Evolutionary conservation across 495 filamentous ascomycete species (phyloP).

Genomic region (Penicillium chermesinum): DNA sequence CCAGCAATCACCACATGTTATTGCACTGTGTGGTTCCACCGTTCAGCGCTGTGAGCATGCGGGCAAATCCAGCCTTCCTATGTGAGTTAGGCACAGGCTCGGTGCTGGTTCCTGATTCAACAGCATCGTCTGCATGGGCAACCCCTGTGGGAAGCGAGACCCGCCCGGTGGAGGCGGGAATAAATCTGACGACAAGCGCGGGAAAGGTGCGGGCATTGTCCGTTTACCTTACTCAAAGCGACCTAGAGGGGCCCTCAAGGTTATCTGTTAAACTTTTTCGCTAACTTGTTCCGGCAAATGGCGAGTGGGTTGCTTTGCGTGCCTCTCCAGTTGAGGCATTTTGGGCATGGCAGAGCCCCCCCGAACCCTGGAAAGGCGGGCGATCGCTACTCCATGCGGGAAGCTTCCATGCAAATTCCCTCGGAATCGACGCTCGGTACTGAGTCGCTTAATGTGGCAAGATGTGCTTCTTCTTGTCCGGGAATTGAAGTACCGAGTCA

Average conservation of each 20-base stretch:
- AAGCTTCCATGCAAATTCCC: background rate
- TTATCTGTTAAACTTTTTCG: conserved; percentile 12
- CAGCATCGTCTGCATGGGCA: background rate
- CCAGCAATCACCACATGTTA: background rate
- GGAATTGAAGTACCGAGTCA: background rate
- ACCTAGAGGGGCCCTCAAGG: background rate
- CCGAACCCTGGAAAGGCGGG: background rate
- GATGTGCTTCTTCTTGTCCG: background rate
- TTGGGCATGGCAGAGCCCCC: conserved; percentile 10
- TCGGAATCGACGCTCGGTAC: background rate
- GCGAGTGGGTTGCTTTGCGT: conserved; percentile 2
- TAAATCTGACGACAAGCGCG: conserved; percentile 1
- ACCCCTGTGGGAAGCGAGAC: conserved; percentile 5
- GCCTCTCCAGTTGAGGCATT: conserved; percentile 19
- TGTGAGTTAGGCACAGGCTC: conserved; percentile 1
- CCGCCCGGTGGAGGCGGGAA: background rate
- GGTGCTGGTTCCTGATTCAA: background rate
- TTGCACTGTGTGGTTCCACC: background rate
- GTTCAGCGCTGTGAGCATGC: background rate
- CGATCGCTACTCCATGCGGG: conserved; percentile 20
- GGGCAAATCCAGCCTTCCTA: conserved; percentile 7
- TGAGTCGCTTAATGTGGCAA: conserved; percentile 7
- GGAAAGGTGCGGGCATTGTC: conserved; percentile 8
- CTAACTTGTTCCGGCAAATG: background rate
- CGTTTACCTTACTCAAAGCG: conserved; percentile 7